Percentiles rank a stretch among this genome's conserved stretches.
Evolutionary conservation across 2,329 filamentous ascomycete species (phyloP).

Genomic region (Paraphaeosphaeria sporulosa): DNA sequence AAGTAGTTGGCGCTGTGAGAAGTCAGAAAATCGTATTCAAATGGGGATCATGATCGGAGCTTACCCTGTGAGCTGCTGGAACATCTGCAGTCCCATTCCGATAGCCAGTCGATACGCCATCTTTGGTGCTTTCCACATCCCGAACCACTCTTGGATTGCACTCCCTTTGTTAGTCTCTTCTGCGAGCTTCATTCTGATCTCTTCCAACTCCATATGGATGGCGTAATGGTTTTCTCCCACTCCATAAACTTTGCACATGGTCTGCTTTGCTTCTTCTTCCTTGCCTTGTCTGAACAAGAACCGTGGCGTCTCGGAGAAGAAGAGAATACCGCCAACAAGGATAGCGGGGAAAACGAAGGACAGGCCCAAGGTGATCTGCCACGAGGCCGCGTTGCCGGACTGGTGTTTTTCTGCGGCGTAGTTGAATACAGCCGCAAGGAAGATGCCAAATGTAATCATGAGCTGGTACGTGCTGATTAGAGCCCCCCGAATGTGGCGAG

Average conservation of each 20-base stretch:
- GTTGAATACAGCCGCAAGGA: conserved; percentile 59
- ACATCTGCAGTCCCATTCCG: conserved; percentile 68
- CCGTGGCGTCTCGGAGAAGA: conserved; percentile 64
- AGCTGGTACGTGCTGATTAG: conserved; percentile 71
- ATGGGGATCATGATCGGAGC: too few relatives aligned
- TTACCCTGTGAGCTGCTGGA: conserved; percentile 70
- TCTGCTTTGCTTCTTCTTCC: conserved; percentile 57
- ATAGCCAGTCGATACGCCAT: conserved; percentile 70
- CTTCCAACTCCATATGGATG: conserved; percentile 59
- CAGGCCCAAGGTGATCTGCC: conserved; percentile 69
- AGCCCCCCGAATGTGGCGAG: conserved; percentile 68
- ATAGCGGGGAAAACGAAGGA: conserved; percentile 62
- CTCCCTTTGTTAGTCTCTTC: conserved; percentile 51
- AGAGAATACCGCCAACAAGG: conserved; percentile 60
- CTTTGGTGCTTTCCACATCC: conserved; percentile 69
- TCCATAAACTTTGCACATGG: conserved; percentile 62
- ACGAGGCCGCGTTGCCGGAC: conserved; percentile 58
- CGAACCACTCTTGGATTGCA: conserved; percentile 61
- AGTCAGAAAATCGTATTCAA: conserved; percentile 17
- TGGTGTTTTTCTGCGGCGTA: conserved; percentile 63
- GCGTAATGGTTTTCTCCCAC: conserved; percentile 62
- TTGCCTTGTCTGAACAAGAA: conserved; percentile 63
- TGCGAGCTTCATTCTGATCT: conserved; percentile 63
- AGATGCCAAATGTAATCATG: conserved; percentile 73
- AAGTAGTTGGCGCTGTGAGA: conserved; percentile 64